Base-by-base conservation (phyloP, 2,329 filamentous ascomycete species). In the Fonsecaea erecta region DNA sequence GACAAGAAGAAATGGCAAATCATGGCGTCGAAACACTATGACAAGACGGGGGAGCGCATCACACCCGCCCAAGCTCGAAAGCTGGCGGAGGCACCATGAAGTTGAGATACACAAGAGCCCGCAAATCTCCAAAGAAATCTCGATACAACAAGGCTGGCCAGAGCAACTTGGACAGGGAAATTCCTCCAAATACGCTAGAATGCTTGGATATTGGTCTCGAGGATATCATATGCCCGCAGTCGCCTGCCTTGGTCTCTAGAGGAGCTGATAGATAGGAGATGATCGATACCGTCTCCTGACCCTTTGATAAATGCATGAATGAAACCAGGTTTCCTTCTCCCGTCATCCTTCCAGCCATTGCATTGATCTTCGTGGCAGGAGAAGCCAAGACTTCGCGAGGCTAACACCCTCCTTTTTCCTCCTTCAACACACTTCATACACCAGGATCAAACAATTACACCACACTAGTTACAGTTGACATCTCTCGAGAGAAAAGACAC, bases 21-120 rank as follows among this genome's bases (percentile, higher is more conserved):
- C 1, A 30, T 71, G 46, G 69, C 70, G n/a, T 71, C 71, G 2
- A 69, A 63, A 51, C 70, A 72, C 56, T 73, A 68, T 40, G 71
- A 73, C 60, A 63, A 61, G 58, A 73, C 71, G 32, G 71, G 71
- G 16, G 54, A 70, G 12, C 67, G 71, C 14, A 70, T 73, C 58
- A 65, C 66, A 16, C 37, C 70, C 2, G 63, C 63, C n/a, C 37
- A 68, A 37, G 71, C 71, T 52, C 64, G 64, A 14, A 65, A 65
- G 40, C 63, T 70, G 56, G 67, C 57, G 9, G 68, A 71, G 52
- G 62, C 37, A 3, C 60, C 58, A 53, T 68, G 56, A 63, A 1
- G n/a, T 5, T 3, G 28, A 24, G 18, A 14, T 9, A 21, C 2
- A 12, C 18, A 1, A 24, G 43, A 24, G 37, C n/a, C 3, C 18